Evolutionary conservation across 1,284 basidiomycete genomes (phyloP).

Genomic region (Mycosarcoma maydis): DNA sequence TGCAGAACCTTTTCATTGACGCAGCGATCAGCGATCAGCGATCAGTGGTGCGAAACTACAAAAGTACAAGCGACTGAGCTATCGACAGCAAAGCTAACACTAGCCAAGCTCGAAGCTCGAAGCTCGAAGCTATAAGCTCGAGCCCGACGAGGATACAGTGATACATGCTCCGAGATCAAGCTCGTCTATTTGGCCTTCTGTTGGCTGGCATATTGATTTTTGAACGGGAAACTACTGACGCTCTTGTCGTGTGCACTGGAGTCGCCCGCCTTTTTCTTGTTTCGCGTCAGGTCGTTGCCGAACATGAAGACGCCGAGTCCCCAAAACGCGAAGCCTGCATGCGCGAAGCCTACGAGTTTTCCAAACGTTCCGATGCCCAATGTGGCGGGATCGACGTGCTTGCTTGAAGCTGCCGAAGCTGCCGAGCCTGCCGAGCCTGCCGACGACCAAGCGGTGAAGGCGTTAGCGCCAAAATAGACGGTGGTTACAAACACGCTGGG

Average conservation of each 20-base stretch:
- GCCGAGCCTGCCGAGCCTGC: too few species aligned
- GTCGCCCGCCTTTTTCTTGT: slow-evolving; percentile 46
- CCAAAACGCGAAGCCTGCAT: slow-evolving; percentile 41
- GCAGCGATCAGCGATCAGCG: too few species aligned
- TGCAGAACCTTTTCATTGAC: background rate
- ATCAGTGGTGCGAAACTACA: too few species aligned
- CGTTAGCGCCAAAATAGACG: slow-evolving; percentile 37
- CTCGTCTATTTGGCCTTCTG: slow-evolving; percentile 42
- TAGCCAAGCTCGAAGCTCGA: too few species aligned
- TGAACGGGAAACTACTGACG: slow-evolving; percentile 42
- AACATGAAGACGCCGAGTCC: slow-evolving; percentile 47
- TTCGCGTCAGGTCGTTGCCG: slow-evolving; percentile 41
- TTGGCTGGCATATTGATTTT: slow-evolving; percentile 39
- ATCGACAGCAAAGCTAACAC: too few species aligned
- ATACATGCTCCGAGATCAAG: slow-evolving; percentile 1
- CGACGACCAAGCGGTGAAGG: slow-evolving; percentile 23
- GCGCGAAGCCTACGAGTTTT: slow-evolving; percentile 25
- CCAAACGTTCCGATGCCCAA: slow-evolving; percentile 45
- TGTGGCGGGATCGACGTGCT: slow-evolving; percentile 8
- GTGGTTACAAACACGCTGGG: slow-evolving; percentile 41
- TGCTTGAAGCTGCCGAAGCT: background rate
- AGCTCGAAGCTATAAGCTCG: too few species aligned
- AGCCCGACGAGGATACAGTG: too few species aligned
- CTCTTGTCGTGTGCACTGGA: slow-evolving; percentile 66
- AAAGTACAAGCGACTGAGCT: too few species aligned